Base-by-base conservation (phyloP, 164 flowering plant genomes). In the Liriodendron chinense region DNA sequence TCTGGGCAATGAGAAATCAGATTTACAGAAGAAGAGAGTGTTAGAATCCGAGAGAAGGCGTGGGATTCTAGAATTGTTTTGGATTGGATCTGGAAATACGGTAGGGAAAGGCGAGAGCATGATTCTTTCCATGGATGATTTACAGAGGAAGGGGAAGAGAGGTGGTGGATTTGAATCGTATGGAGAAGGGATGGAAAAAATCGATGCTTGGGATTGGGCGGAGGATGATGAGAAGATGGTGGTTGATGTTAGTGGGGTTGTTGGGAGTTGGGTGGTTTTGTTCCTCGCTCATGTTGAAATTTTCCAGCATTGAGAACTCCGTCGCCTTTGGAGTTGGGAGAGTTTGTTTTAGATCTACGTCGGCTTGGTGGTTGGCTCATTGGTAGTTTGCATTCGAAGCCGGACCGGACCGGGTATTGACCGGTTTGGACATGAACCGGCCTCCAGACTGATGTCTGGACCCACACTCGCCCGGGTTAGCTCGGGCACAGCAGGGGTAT, bases 51-150 rank as follows among this genome's bases (percentile, higher is more conserved):
- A 72, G 34, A 63, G 63, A 18, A 67, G 43, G 47, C 64, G 69
- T 12, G 75, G 77, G 57, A 75, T 70, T 25, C 57, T 70, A 62
- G 24, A 74, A 25, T 18, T 70, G 65, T 63, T 24, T 50, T 82
- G 86, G 21, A 77, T 22, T n/a, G 76, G 81, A 76, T 79, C 80
- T 20, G 75, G 7, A 22, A 81, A 73, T 0, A 81, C 21, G 63
- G 25, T 57, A 23, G 77, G 81, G 77, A 81, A 82, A 34, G 77
- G 79, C 0, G 75, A 79, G 21, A 81, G 74, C 7, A 83, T 78
- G 12, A 82, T 59, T 34, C 79, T 9, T 14, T 47, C 56, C 56
- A 69, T 47, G 13, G 50, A 22, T 3, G 47, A 28, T 25, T n/a
- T 20, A n/a, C n/a, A 63, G 66, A n/a, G 66, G 24, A 63, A 63